These are phyloP conservation scores for Backusella mclennaniae DNA, from an alignment of 192 early-diverging fungal species.

Conservation along the genomic window DNA sequence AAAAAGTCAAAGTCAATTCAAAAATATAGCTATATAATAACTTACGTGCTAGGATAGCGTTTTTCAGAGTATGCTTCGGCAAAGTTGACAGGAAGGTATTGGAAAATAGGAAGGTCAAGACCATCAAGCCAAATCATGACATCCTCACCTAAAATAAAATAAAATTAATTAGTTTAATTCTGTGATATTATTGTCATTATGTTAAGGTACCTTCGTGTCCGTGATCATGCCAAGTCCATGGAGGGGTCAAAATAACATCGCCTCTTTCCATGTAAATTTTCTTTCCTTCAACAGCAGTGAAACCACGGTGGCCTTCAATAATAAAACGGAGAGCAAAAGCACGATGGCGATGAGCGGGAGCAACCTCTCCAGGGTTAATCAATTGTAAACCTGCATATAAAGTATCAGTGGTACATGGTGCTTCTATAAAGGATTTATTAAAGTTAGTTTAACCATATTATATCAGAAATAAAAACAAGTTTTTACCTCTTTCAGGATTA, in stretches of 20 bases:
- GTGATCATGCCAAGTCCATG: constrained; percentile 17
- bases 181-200: background rate
- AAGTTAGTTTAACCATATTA: background rate
- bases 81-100: constrained; percentile 12
- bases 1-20: background rate
- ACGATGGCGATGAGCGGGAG: constrained; percentile 13
- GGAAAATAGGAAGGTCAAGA: constrained; percentile 13
- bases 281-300: constrained; percentile 14
- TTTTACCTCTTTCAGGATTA: constrained; percentile 2
- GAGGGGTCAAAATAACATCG: constrained; percentile 15
- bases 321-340: constrained; percentile 17
- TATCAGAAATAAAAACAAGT: background rate
- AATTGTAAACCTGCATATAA: constrained; percentile 9
- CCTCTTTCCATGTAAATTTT: constrained; percentile 19
- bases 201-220: background rate
- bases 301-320: constrained; percentile 7
- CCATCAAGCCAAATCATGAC: constrained; percentile 20
- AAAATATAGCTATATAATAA: background rate
- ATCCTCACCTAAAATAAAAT: constrained; percentile 4
- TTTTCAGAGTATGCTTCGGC: constrained; percentile 13
- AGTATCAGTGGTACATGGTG: constrained; percentile 14
- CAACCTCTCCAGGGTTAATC: constrained; percentile 16
- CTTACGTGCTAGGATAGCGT: constrained; percentile 15
- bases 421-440: background rate
- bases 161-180: background rate